These are phyloP conservation scores for Vitis cinerea DNA, from an alignment of 164 flowering plant species.

Conservation along the genomic window DNA sequence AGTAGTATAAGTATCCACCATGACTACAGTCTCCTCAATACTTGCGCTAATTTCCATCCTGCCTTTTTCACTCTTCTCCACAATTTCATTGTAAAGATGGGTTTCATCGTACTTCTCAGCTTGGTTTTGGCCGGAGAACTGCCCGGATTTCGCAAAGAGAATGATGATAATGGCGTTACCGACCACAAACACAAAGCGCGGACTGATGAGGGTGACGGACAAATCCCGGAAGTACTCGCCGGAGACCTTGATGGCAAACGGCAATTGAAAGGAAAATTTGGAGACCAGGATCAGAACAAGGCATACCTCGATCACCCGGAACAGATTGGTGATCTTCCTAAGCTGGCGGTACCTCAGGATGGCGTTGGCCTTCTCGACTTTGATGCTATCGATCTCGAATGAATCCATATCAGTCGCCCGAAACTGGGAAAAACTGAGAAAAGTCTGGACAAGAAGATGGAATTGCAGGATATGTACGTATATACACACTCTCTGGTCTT, in stretches of 20 bases:
- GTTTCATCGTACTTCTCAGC: not conserved
- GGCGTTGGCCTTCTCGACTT: slow-evolving; percentile 28
- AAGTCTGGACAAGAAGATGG: not conserved
- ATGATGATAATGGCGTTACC: slow-evolving; percentile 52
- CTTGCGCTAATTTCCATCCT: slow-evolving; percentile 1
- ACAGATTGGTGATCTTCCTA: slow-evolving; percentile 17
- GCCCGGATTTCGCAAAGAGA: slow-evolving; percentile 55
- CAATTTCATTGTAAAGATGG: slow-evolving; percentile 40
- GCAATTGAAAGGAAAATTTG: slow-evolving; percentile 38
- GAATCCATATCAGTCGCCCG: slow-evolving; percentile 22
- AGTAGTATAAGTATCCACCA: not conserved
- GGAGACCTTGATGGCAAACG: slow-evolving; percentile 33
- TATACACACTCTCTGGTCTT: too few relatives aligned
- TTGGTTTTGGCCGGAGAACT: slow-evolving; percentile 19
- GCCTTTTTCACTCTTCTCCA: slow-evolving; percentile 30
- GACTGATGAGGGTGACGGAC: slow-evolving; percentile 30
- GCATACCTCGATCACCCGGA: slow-evolving; percentile 32
- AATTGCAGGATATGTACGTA: not conserved
- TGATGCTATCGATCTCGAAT: slow-evolving; percentile 14
- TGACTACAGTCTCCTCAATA: slow-evolving; percentile 2
- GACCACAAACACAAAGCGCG: slow-evolving; percentile 53
- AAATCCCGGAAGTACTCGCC: slow-evolving; percentile 37
- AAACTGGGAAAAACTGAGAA: not conserved
- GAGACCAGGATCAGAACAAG: slow-evolving; percentile 29
- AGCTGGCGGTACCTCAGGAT: slow-evolving; percentile 13